Conservation (phyloP, 768 basidiomycete species). For the Dacryopinax spathularia region DNA sequence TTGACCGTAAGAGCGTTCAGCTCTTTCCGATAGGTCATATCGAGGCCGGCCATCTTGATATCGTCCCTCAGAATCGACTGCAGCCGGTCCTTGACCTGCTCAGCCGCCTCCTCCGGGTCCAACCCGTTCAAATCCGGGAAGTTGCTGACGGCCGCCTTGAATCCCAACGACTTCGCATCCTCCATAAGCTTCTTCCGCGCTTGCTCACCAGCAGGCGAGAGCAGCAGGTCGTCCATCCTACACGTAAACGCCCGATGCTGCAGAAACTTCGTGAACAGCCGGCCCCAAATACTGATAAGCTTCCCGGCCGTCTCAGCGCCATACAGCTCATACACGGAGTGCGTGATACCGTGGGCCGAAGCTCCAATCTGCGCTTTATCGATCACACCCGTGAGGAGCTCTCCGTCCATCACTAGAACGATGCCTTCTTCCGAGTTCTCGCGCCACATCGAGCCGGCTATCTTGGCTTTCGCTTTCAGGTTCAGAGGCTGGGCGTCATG, state of each 20-base stretch:
- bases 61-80: conserved; percentile 92
- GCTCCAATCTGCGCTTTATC: conserved; percentile 98
- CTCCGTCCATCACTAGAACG: conserved; percentile 82
- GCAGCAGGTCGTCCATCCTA: conserved; percentile 91
- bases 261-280: conserved; percentile 91
- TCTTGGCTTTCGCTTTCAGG: conserved; percentile 73
- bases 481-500: conserved; percentile 64
- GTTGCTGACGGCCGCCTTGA: conserved; percentile 77
- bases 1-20: conserved; percentile 75
- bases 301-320: conserved; percentile 79
- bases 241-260: conserved; percentile 97
- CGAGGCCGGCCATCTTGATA: conserved; percentile 91
- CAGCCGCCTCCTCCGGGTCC: conserved; percentile 23
- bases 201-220: conserved; percentile 68
- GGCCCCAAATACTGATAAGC: conserved; percentile 81
- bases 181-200: conserved; percentile 53
- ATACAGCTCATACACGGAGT: conserved; percentile 92
- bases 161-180: conserved; percentile 57
- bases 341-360: conserved; percentile 87
- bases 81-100: conserved; percentile 56
- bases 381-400: conserved; percentile 81
- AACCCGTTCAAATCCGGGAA: conserved; percentile 53
- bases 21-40: conserved; percentile 78
- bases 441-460: conserved; percentile 69
- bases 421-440: conserved; percentile 50